A percentile compares a stretch with the other conserved stretches of the same genome.
Conservation (phyloP, 306 rosid genomes). For the Medicago lupulina region DNA sequence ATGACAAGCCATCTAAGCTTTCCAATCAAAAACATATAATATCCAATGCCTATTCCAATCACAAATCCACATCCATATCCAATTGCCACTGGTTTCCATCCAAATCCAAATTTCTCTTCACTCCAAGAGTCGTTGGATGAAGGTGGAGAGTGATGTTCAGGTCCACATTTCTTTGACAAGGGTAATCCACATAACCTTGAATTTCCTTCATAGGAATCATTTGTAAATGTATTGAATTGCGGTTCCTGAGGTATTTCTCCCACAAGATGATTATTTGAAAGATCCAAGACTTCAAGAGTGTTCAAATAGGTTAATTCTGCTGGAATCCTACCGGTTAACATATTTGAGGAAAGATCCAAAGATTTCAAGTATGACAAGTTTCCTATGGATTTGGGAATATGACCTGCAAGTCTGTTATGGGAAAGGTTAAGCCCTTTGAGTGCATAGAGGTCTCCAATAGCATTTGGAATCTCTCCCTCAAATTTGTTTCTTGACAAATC, state of each 20-base stretch:
- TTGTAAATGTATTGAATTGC: conserved; percentile 46
- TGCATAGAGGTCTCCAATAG: conserved; percentile 30
- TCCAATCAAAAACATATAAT: not conserved
- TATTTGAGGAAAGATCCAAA: conserved; percentile 52
- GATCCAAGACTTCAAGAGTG: conserved; percentile 26
- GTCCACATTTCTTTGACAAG: not conserved
- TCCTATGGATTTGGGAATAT: not conserved
- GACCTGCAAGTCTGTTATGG: conserved; percentile 36
- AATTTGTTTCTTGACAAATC: conserved; percentile 25
- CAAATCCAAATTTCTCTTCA: not conserved
- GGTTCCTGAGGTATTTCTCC: conserved; percentile 49
- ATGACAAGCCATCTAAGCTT: not conserved
- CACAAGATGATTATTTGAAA: conserved; percentile 39
- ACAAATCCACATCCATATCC: conserved; percentile 3
- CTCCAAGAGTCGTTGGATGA: not conserved
- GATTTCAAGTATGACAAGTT: conserved; percentile 38
- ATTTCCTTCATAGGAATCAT: conserved; percentile 45
- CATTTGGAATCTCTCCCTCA: conserved; percentile 47
- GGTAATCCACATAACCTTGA: not conserved
- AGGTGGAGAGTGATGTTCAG: not conserved
- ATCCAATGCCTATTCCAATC: not conserved
- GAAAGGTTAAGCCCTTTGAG: conserved; percentile 43
- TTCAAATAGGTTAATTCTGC: conserved; percentile 23
- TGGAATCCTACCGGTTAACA: conserved; percentile 39
- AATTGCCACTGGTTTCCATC: conserved; percentile 1